phyloP scores from a whole-genome alignment of 768 basidiomycete genomes.

The Tulasnella sp. region DNA sequence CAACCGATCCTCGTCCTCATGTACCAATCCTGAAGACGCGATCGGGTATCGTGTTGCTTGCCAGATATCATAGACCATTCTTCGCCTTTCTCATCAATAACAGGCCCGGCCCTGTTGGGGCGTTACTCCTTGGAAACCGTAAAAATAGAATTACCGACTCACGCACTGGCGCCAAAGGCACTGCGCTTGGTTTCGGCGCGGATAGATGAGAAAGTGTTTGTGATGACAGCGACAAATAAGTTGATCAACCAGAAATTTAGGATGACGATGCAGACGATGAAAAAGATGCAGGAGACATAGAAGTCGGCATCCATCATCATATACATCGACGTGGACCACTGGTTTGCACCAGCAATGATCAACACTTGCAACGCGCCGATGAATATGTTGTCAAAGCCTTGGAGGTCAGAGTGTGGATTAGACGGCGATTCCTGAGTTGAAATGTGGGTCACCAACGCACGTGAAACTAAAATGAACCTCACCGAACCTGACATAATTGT shows the following conservation, averaged over 20 bases:
- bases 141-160: slow-evolving; percentile 11
- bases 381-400: slow-evolving; percentile 86
- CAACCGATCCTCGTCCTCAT: slow-evolving; percentile 54
- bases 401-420: slow-evolving; percentile 53
- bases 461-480: background rate
- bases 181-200: slow-evolving; percentile 75
- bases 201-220: slow-evolving; percentile 83
- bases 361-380: slow-evolving; percentile 70
- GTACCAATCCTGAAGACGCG: slow-evolving; percentile 30
- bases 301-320: slow-evolving; percentile 79
- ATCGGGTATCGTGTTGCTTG: background rate
- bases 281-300: slow-evolving; percentile 77
- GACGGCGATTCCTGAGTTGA: slow-evolving; percentile 15
- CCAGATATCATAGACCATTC: slow-evolving; percentile 15
- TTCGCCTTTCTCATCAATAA: slow-evolving; percentile 37
- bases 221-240: slow-evolving; percentile 90
- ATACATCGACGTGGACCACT: slow-evolving; percentile 82
- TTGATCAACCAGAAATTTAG: slow-evolving; percentile 94
- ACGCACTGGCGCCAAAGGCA: slow-evolving; percentile 69
- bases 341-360: slow-evolving; percentile 67
- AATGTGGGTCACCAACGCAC: background rate
- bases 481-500: slow-evolving; percentile 63
- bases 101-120: slow-evolving; percentile 26
- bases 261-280: slow-evolving; percentile 69
- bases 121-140: background rate